Evolutionary conservation across 257 asterid genomes (phyloP).

Genomic region (Solanum lignicaule): DNA sequence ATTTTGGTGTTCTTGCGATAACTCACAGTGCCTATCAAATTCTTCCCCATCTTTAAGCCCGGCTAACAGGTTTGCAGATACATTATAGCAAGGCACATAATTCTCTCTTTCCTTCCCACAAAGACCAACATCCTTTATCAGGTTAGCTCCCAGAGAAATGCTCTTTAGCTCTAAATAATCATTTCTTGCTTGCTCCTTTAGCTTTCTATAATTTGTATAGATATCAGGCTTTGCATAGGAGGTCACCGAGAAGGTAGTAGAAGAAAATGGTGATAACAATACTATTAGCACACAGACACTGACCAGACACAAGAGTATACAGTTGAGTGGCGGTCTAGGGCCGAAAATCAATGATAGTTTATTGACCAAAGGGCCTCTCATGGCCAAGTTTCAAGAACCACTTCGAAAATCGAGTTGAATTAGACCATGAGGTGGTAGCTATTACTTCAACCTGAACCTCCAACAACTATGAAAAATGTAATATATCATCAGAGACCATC

Average conservation of each 20-base stretch:
- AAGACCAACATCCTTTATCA: conserved; percentile 43
- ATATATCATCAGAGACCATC: conserved; percentile 38
- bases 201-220: conserved; percentile 52
- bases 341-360: conserved; percentile 45
- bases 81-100: conserved; percentile 89
- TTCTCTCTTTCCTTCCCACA: conserved; percentile 90
- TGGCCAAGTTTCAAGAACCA: conserved; percentile 42
- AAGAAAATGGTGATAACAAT: conserved; percentile 57
- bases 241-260: conserved; percentile 36
- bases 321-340: conserved; percentile 67
- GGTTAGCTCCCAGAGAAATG: conserved; percentile 35
- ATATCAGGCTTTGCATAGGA: conserved; percentile 38
- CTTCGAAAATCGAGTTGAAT: conserved; percentile 3
- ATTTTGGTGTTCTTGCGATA: conserved; percentile 35
- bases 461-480: conserved; percentile 21
- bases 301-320: conserved; percentile 63
- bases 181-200: conserved; percentile 56
- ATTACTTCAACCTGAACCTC: conserved; percentile 36
- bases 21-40: conserved; percentile 86
- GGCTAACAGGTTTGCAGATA: conserved; percentile 59
- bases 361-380: conserved; percentile 86
- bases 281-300: conserved; percentile 47
- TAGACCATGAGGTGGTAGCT: conserved; percentile 9
- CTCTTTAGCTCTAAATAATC: conserved; percentile 65
- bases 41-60: conserved; percentile 84